These are phyloP conservation scores for Colletotrichum kahawae DNA, from an alignment of 2,329 filamentous ascomycete genomes.

Conservation along the genomic window DNA sequence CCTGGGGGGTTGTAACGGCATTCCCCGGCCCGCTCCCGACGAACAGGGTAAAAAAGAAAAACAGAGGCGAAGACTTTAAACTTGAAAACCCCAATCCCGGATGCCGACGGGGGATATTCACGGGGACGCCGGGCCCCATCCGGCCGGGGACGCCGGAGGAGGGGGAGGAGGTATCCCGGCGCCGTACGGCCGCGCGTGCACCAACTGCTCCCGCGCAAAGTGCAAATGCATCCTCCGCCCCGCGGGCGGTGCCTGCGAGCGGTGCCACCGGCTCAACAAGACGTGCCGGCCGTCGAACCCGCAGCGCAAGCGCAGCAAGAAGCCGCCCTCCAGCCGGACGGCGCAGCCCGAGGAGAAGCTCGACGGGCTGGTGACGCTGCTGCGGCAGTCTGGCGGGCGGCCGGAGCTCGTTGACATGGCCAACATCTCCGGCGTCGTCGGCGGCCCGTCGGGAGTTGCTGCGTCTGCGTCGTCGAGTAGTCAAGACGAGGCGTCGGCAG, in stretches of 20 bases:
- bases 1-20: neutral
- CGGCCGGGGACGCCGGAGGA: neutral
- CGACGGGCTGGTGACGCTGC: constrained; percentile 31
- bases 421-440: neutral
- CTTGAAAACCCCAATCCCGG: neutral
- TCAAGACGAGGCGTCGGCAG: neutral
- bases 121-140: neutral
- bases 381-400: constrained; percentile 22
- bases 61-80: neutral
- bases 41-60: neutral
- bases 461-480: neutral
- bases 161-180: constrained; percentile 26
- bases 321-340: constrained; percentile 24
- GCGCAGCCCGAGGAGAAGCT: constrained; percentile 31
- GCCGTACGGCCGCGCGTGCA: constrained; percentile 46
- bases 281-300: constrained; percentile 42
- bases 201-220: constrained; percentile 47
- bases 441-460: neutral
- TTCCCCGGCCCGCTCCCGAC: neutral
- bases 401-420: neutral
- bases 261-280: constrained; percentile 46
- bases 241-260: constrained; percentile 35
- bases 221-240: constrained; percentile 46
- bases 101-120: constrained; percentile 4
- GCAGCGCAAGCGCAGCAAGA: constrained; percentile 31